Base-by-base conservation (phyloP, 306 rosid genomes). In the Acacia crassicarpa region DNA sequence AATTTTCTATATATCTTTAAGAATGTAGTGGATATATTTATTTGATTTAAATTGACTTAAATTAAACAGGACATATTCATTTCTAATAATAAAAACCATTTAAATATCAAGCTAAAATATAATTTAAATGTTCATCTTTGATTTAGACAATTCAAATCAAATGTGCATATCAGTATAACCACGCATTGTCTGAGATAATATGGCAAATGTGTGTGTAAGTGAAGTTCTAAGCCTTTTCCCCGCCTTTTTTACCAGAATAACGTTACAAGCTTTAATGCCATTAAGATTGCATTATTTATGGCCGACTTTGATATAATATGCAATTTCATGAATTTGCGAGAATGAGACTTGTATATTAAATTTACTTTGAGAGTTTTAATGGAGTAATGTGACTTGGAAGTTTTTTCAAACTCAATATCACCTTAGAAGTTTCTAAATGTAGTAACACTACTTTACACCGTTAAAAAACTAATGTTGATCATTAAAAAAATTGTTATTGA, bases 311-410 rank as follows among this genome's bases (percentile, higher is more conserved):
- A 62, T 61, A 8, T 22, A 23, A 4, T 27, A 2, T 53, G 3
- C 4, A 62, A 56, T n/a, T n/a, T 41, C 12, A 63, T 27, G 11
- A 27, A 30, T n/a, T 63, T 30, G 69, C 22, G 22, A 6, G 7
- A 63, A 63, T 30, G n/a, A 2, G 10, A 30, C 40, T 63, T 0
- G 14, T 1, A 27, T 19, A n/a, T n/a, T n/a, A 27, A 27, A 38
- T 38, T 38, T 38, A 1, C 5, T 5, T 5, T 4, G 40, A 35
- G 5, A 35, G 6, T 35, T 35, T 35, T 35, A 0, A 0, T 35
- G 0, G 7, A 35, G 1, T 0, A 35, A 35, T 35, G 7, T 35
- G 7, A 0, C 0, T 5, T 38, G 8, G 6, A 38, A 6, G 8
- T 38, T 38, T 38, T 38, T 38, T 38, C 41, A 38, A 0, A 1